Conservation (phyloP, 352 stramenopile genomes). For the Pythium brachiatum region DNA sequence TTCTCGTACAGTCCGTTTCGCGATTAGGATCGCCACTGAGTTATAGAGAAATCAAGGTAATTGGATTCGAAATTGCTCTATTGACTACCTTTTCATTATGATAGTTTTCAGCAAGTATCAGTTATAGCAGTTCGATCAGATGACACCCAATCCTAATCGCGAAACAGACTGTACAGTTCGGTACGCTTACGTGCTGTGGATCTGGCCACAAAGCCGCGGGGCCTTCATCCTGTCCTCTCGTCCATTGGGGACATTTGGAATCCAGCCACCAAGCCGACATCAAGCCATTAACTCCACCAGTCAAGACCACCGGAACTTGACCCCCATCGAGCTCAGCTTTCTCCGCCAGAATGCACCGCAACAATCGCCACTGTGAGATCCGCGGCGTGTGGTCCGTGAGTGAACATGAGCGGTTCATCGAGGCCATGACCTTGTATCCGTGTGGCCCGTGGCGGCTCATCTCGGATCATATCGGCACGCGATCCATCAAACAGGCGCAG, state of each 20-base stretch:
- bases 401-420: conserved; percentile 75
- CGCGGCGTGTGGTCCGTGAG: conserved; percentile 62
- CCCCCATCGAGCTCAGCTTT: no score
- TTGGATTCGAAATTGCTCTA: background rate
- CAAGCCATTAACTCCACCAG: background rate
- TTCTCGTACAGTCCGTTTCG: background rate
- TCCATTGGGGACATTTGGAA: conserved; percentile 1
- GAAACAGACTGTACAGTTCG: background rate
- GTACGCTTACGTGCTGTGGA: background rate
- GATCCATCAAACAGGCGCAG: conserved; percentile 77
- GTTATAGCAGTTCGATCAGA: background rate
- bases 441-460: conserved; percentile 69
- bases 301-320: no score
- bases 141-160: background rate
- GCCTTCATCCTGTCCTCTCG: background rate
- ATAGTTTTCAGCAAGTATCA: background rate
- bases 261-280: background rate
- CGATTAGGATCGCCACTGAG: conserved; percentile 1
- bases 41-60: background rate
- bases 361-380: conserved; percentile 19
- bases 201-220: background rate
- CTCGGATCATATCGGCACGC: conserved; percentile 64
- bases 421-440: conserved; percentile 73
- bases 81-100: background rate
- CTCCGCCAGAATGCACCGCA: conserved; percentile 16